Evolutionary conservation across 2,329 filamentous ascomycete genomes (phyloP).

Genomic region (Xylaria sp.): DNA sequence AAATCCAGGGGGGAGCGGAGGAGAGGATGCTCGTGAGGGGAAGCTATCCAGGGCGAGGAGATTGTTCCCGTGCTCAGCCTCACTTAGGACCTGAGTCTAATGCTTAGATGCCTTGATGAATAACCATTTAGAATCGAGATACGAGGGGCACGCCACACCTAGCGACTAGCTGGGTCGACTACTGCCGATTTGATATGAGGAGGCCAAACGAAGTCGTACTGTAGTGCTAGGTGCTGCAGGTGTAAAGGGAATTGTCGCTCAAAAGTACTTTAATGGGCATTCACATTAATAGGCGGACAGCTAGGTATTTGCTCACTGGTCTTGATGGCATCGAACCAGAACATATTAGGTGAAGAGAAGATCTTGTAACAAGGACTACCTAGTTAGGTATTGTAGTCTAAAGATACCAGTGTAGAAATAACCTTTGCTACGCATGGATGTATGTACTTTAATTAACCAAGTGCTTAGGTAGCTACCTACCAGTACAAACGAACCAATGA

Average conservation of each 20-base stretch:
- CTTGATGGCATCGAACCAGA: too few species aligned
- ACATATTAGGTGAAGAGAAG: too few species aligned
- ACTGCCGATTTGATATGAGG: background rate
- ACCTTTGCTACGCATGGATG: too few species aligned
- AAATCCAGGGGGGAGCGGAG: background rate
- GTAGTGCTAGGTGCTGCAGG: background rate
- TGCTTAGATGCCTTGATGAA: background rate
- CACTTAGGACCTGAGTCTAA: background rate
- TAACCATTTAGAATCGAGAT: background rate
- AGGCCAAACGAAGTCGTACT: background rate
- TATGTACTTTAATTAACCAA: too few species aligned
- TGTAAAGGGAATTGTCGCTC: background rate
- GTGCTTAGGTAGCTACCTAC: background rate
- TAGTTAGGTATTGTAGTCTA: too few species aligned
- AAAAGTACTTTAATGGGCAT: background rate
- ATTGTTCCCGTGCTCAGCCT: background rate
- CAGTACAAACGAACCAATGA: conserved; percentile 27
- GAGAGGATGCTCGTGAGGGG: background rate
- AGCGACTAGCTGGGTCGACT: background rate
- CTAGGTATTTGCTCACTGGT: too few species aligned
- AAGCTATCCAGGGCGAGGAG: background rate
- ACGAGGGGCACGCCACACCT: background rate
- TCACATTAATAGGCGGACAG: background rate
- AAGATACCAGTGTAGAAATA: too few species aligned
- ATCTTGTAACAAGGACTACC: too few species aligned